These are phyloP conservation scores for thale cress (Arabidopsis thaliana) DNA, from an alignment of 345 rosid species.

Conservation along the genomic window DNA sequence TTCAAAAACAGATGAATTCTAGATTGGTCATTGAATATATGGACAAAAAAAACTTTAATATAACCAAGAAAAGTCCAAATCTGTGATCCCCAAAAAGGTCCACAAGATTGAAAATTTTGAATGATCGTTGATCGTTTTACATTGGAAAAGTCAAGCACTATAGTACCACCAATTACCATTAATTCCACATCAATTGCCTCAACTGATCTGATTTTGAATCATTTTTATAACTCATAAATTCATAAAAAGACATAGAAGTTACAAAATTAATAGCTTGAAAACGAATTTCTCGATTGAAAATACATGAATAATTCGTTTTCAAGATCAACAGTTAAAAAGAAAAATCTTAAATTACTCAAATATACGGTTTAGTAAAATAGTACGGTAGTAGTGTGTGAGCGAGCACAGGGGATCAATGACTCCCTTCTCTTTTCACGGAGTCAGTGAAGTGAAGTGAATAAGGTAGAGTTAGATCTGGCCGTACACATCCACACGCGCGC, in stretches of 20 bases:
- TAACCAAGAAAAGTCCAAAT: slow-evolving; percentile 36
- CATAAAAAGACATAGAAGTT: neutral
- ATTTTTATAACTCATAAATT: neutral
- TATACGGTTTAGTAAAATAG: neutral
- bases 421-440: neutral
- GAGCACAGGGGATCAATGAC: neutral
- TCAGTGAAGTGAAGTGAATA: slow-evolving; percentile 13
- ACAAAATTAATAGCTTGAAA: neutral
- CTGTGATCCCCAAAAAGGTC: slow-evolving; percentile 26
- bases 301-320: too few relatives aligned
- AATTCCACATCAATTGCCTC: slow-evolving; percentile 25
- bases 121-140: slow-evolving; percentile 15
- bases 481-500: slow-evolving; percentile 29
- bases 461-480: slow-evolving; percentile 23
- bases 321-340: neutral
- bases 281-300: neutral
- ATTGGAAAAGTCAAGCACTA: slow-evolving; percentile 31
- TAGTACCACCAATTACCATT: slow-evolving; percentile 24
- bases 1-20: slow-evolving; percentile 5
- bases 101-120: slow-evolving; percentile 35
- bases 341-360: neutral
- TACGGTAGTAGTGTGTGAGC: slow-evolving; percentile 13
- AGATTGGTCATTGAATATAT: slow-evolving; percentile 21
- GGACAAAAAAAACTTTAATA: neutral
- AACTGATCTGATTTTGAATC: slow-evolving; percentile 13